Evolutionary conservation across 345 rosid species (phyloP).

Genomic region (Hibiscus mutabilis): DNA sequence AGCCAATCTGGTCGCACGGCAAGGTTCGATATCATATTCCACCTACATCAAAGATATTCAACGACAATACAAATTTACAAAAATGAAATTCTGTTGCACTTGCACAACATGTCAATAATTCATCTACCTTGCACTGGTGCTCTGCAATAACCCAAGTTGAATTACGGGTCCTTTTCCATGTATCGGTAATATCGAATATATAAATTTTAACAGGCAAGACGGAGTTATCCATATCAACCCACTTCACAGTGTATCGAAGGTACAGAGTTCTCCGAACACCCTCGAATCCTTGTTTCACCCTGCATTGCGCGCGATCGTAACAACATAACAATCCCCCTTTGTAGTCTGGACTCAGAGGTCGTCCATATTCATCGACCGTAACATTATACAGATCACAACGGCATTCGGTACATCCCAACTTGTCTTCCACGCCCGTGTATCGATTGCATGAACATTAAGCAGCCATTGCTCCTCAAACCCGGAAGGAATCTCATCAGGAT

Average conservation of each 20-base stretch:
- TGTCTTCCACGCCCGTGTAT: constrained; percentile 69
- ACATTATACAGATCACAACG: constrained; percentile 65
- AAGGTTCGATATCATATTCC: constrained; percentile 61
- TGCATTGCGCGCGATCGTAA: constrained; percentile 62
- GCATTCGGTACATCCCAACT: constrained; percentile 75
- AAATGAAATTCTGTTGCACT: not conserved
- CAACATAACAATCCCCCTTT: constrained; percentile 71
- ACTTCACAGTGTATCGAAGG: constrained; percentile 59
- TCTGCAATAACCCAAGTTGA: constrained; percentile 30
- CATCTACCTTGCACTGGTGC: constrained; percentile 60
- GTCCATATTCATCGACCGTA: constrained; percentile 51
- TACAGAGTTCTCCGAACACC: constrained; percentile 40
- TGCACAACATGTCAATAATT: not conserved
- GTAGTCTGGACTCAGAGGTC: constrained; percentile 46
- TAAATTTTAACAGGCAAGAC: constrained; percentile 60
- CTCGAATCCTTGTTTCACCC: constrained; percentile 42
- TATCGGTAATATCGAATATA: constrained; percentile 78
- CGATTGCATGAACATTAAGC: constrained; percentile 82
- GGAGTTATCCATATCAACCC: constrained; percentile 62
- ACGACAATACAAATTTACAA: not conserved
- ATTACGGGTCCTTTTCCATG: constrained; percentile 29
- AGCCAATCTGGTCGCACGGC: constrained; percentile 19
- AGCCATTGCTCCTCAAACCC: constrained; percentile 74
- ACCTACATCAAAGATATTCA: constrained; percentile 29
- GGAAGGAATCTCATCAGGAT: constrained; percentile 54